phyloP scores from a whole-genome alignment of 1,284 basidiomycete species.

The Macrocystidia cucumis region DNA sequence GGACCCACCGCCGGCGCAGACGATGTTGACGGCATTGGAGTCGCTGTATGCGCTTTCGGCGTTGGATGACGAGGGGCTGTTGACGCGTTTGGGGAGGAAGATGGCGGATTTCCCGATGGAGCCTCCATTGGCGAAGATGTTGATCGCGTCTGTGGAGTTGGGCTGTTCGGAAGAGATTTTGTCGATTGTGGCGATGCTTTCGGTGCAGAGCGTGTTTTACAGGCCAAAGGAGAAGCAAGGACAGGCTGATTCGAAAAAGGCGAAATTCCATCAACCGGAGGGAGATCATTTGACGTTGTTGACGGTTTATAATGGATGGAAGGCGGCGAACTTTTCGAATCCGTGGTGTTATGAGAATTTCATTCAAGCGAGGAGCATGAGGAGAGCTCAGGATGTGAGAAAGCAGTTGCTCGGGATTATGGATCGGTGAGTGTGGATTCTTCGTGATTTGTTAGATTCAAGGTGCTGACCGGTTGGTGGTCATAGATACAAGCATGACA shows the following conservation, averaged over 20 bases:
- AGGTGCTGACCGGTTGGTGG: slow-evolving; percentile 13
- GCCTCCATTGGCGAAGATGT: slow-evolving; percentile 93
- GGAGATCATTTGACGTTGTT: slow-evolving; percentile 94
- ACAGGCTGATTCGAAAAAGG: slow-evolving; percentile 98
- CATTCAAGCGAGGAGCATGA: slow-evolving; percentile 95
- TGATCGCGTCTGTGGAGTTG: slow-evolving; percentile 96
- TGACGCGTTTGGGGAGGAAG: slow-evolving; percentile 92
- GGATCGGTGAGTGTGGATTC: slow-evolving; percentile 66
- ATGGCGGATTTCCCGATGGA: slow-evolving; percentile 99
- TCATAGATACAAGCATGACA: slow-evolving; percentile 88
- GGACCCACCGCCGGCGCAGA: slow-evolving; percentile 96
- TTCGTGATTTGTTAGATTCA: slow-evolving; percentile 1
- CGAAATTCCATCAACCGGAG: slow-evolving; percentile 97
- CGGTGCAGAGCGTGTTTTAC: slow-evolving; percentile 95
- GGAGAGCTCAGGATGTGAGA: slow-evolving; percentile 94
- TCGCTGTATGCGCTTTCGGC: slow-evolving; percentile 93
- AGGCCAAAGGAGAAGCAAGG: slow-evolving; percentile 98
- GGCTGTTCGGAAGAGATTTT: slow-evolving; percentile 97
- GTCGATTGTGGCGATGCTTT: slow-evolving; percentile 96
- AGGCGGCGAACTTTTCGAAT: slow-evolving; percentile 89
- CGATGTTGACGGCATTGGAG: slow-evolving; percentile 92
- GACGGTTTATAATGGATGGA: slow-evolving; percentile 99
- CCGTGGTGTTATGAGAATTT: slow-evolving; percentile 98
- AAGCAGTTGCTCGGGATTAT: slow-evolving; percentile 98
- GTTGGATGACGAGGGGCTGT: slow-evolving; percentile 91